A percentile compares a stretch with the other conserved stretches of the same genome.
Conservation (phyloP, 2,329 filamentous ascomycete species). For the Balansia obtecta region DNA sequence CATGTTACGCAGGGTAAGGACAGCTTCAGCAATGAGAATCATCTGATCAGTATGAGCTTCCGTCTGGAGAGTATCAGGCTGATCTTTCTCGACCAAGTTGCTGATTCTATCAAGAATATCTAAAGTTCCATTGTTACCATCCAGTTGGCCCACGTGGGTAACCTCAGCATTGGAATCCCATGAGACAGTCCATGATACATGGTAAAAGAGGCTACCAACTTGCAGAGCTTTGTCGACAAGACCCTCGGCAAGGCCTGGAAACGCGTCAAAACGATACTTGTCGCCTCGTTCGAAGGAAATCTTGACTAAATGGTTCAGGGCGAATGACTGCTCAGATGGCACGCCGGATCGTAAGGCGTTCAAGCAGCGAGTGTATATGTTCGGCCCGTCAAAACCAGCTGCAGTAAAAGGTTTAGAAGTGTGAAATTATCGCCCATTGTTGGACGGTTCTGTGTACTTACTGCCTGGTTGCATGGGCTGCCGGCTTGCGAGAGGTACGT, state of each 20-base stretch:
- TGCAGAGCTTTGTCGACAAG: conserved; percentile 76
- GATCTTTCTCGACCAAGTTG: conserved; percentile 43
- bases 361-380: conserved; percentile 83
- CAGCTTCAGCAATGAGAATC: conserved; percentile 71
- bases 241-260: conserved; percentile 76
- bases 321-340: conserved; percentile 77
- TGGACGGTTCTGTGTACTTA: conserved; percentile 25
- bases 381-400: conserved; percentile 61
- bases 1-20: conserved; percentile 88
- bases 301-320: conserved; percentile 84
- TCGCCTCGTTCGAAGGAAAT: conserved; percentile 92
- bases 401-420: conserved; percentile 8
- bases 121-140: conserved; percentile 36
- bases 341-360: conserved; percentile 72
- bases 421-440: not conserved
- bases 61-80: conserved; percentile 60
- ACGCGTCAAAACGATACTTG: conserved; percentile 90
- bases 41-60: conserved; percentile 58
- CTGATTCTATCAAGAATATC: conserved; percentile 55
- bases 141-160: conserved; percentile 32
- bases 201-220: conserved; percentile 66
- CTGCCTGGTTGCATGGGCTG: conserved; percentile 48
- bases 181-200: conserved; percentile 68
- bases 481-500: conserved; percentile 20
- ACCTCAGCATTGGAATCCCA: conserved; percentile 47